Evolutionary conservation across 345 rosid genomes (phyloP).

Genomic region (Cardamine occulta): DNA sequence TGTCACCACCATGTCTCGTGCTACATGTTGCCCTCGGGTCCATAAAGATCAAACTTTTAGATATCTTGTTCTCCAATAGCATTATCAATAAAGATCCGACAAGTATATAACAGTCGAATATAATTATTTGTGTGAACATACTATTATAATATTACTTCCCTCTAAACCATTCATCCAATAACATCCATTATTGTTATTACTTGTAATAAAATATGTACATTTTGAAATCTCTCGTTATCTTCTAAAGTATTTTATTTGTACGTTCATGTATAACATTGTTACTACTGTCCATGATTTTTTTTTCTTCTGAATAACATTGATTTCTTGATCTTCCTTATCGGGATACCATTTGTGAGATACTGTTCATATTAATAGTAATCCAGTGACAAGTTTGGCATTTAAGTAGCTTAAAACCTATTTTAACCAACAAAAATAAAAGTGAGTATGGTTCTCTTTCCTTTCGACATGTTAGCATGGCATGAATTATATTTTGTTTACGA

Average conservation of each 20-base stretch:
- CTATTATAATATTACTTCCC: background rate
- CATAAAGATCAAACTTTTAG: slow-evolving; percentile 38
- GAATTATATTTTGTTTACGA: background rate
- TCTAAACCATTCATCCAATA: background rate
- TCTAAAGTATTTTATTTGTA: background rate
- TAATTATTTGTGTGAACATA: slow-evolving; percentile 3
- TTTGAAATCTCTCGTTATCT: background rate
- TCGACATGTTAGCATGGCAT: background rate
- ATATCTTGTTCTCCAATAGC: slow-evolving; percentile 37
- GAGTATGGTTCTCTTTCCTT: background rate
- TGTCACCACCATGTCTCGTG: slow-evolving; percentile 37
- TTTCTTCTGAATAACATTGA: too few relatives aligned
- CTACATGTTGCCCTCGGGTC: slow-evolving; percentile 40
- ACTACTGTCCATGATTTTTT: background rate
- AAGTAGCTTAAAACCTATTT: background rate
- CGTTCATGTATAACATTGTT: background rate
- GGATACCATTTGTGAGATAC: too few relatives aligned
- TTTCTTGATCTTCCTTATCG: too few relatives aligned
- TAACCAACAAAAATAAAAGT: background rate
- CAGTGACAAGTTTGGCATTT: background rate
- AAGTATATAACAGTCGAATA: slow-evolving; percentile 29
- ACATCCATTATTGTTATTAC: background rate
- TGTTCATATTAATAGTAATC: background rate
- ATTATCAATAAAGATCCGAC: slow-evolving; percentile 43
- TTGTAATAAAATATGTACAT: background rate